Conservation (phyloP, 345 rosid genomes). For the Erucastrum elatum region DNA sequence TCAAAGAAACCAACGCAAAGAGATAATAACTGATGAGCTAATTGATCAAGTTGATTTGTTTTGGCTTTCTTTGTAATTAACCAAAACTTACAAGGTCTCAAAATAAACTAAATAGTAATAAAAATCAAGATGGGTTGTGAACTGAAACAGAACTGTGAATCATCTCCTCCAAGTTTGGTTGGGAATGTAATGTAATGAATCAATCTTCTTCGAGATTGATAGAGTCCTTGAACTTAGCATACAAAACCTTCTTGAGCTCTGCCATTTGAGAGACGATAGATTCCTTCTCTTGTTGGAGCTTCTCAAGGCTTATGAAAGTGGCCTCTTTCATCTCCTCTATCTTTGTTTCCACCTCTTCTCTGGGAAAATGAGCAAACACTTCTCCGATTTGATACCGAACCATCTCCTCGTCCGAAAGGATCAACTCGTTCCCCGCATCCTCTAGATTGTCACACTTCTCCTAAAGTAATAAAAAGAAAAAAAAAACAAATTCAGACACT, state of each 20-base stretch:
- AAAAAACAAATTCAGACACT: too few relatives aligned
- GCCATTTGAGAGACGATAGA: constrained; percentile 66
- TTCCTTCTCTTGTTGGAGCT: constrained; percentile 73
- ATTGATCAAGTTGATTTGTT: neutral
- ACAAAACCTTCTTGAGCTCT: constrained; percentile 72
- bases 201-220: constrained; percentile 94
- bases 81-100: constrained; percentile 6
- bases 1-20: too few relatives aligned
- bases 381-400: constrained; percentile 87
- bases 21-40: too few relatives aligned
- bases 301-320: constrained; percentile 60
- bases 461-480: constrained; percentile 37
- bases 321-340: constrained; percentile 77
- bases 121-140: neutral
- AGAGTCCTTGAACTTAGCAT: constrained; percentile 84
- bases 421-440: constrained; percentile 90
- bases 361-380: constrained; percentile 81
- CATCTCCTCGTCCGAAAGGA: constrained; percentile 86
- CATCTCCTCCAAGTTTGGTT: neutral
- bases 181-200: neutral
- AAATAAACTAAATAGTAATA: neutral
- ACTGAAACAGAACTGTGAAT: constrained; percentile 28
- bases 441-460: constrained; percentile 85
- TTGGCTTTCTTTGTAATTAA: neutral
- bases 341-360: constrained; percentile 82